Conservation (phyloP, 2,329 filamentous ascomycete genomes). For the Colletotrichum sp. region DNA sequence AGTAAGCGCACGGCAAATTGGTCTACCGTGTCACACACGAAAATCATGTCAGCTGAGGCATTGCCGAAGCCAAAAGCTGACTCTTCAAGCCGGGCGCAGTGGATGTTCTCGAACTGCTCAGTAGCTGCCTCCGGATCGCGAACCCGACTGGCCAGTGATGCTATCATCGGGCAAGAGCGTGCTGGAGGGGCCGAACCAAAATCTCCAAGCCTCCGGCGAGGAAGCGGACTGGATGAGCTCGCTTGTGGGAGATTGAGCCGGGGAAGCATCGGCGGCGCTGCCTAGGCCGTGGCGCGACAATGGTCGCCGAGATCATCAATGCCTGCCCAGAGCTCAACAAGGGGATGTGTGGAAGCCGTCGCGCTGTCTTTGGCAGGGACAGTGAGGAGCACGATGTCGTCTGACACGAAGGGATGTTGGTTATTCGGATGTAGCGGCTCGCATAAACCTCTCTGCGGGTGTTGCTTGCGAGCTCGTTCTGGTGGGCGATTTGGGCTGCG, state of each 20-base stretch:
- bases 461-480: neutral
- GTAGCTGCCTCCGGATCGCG: neutral
- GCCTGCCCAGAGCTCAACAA: neutral
- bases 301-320: neutral
- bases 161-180: neutral
- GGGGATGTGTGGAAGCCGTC: neutral
- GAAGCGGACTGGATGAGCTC: neutral
- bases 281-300: neutral
- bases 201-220: neutral
- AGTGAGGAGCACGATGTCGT: neutral
- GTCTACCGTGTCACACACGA: neutral
- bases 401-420: neutral
- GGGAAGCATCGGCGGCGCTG: neutral
- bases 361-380: neutral
- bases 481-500: neutral
- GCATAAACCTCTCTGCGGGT: neutral
- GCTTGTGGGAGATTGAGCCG: neutral
- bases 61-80: neutral
- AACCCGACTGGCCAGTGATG: neutral
- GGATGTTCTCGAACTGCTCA: neutral
- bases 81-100: neutral
- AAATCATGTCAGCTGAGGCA: neutral
- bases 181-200: neutral
- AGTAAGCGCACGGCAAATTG: neutral
- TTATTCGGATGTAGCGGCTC: neutral